Percentiles rank a stretch among this genome's conserved stretches.
Conservation (phyloP, 495 filamentous ascomycete species). For the Sordaria brevicollis region DNA sequence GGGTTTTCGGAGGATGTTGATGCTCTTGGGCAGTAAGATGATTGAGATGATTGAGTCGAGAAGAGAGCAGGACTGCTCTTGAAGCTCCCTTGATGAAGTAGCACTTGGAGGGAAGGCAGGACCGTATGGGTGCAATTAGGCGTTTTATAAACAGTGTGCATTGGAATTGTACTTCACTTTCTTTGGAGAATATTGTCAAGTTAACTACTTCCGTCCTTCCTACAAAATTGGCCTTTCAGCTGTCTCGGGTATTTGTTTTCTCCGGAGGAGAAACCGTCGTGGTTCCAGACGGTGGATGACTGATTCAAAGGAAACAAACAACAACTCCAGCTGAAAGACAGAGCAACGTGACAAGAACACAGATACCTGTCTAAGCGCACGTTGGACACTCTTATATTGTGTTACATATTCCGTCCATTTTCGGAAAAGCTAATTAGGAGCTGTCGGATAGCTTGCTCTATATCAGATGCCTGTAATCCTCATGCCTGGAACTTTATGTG, state of each 20-base stretch:
- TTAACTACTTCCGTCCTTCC: not conserved
- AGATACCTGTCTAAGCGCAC: not conserved
- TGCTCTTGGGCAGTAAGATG: not conserved
- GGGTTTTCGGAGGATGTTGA: constrained; percentile 12
- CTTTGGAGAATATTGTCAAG: not conserved
- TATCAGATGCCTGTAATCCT: not conserved
- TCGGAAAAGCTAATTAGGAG: not conserved
- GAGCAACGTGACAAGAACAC: not conserved
- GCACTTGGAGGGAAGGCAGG: not conserved
- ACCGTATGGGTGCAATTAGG: not conserved
- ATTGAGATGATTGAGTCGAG: too few species aligned
- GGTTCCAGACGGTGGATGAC: not conserved
- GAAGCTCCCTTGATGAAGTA: too few species aligned
- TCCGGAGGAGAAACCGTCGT: not conserved
- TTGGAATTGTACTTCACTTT: not conserved
- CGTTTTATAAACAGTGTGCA: not conserved
- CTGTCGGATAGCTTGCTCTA: not conserved
- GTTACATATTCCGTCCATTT: not conserved
- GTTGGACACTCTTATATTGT: not conserved
- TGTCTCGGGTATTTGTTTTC: not conserved
- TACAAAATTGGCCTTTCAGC: not conserved
- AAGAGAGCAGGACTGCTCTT: too few species aligned
- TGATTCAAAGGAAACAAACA: not conserved
- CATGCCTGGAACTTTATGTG: not conserved
- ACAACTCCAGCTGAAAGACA: not conserved